A percentile compares a stretch with the other conserved stretches of the same genome.
phyloP scores from a whole-genome alignment of 768 basidiomycete species.

The Fomitopsis pulvina region DNA sequence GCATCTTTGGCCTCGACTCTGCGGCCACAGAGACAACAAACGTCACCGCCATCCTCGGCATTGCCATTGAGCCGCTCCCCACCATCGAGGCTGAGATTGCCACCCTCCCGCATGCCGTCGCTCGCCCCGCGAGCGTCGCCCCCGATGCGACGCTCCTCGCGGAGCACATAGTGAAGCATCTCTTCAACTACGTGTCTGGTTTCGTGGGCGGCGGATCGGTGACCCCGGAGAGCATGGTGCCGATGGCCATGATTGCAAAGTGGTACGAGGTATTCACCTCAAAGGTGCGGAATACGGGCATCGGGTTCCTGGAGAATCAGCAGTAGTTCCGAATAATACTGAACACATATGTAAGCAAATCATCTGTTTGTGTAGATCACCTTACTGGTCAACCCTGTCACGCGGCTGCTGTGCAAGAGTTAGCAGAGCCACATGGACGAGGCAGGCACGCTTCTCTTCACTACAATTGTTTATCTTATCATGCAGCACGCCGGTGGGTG shows the following conservation, averaged over 20 bases:
- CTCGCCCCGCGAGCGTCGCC: conserved; percentile 8
- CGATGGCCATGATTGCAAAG: conserved; percentile 15
- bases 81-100: conserved; percentile 55
- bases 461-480: no score
- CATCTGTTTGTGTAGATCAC: no score
- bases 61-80: conserved; percentile 71
- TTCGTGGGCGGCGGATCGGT: conserved; percentile 12
- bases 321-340: not conserved
- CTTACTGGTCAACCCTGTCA: no score
- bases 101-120: conserved; percentile 30
- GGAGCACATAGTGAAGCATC: conserved; percentile 62
- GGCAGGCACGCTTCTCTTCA: no score
- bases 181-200: conserved; percentile 18
- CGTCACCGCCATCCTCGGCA: conserved; percentile 69
- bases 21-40: conserved; percentile 26
- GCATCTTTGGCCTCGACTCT: conserved; percentile 23
- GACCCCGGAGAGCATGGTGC: conserved; percentile 11
- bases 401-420: no score
- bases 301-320: conserved; percentile 12
- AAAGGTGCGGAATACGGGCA: conserved; percentile 15
- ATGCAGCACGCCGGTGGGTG: no score
- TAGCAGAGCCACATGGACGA: no score
- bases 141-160: conserved; percentile 51
- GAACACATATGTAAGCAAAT: no score
- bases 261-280: conserved; percentile 17